phyloP scores from a whole-genome alignment of 768 basidiomycete genomes.

The Naganishia vaughanmartiniae region DNA sequence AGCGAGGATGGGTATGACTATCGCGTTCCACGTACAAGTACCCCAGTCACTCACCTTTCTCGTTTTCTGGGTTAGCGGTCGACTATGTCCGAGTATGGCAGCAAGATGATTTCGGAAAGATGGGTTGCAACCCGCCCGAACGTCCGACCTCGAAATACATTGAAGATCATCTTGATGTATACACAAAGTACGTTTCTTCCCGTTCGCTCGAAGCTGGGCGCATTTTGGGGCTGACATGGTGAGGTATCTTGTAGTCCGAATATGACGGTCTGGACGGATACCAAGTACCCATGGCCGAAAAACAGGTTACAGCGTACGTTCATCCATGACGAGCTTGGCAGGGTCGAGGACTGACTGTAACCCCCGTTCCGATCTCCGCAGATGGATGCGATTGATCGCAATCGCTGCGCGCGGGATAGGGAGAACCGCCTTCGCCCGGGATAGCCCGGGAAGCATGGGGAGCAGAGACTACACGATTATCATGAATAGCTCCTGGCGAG shows the following conservation, averaged over 20 bases:
- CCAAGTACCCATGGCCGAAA: conserved; percentile 68
- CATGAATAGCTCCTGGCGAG: not conserved
- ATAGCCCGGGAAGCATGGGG: too few relatives aligned
- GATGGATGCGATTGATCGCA: conserved; percentile 30
- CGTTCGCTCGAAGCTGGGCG: not conserved
- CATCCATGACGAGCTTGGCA: not conserved
- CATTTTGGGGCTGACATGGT: not conserved
- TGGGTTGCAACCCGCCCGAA: conserved; percentile 75
- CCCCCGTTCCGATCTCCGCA: conserved; percentile 10
- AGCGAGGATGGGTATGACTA: conserved; percentile 20
- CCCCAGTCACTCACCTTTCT: conserved; percentile 63
- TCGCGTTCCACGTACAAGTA: not conserved
- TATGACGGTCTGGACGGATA: conserved; percentile 53
- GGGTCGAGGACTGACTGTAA: not conserved
- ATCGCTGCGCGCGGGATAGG: not conserved
- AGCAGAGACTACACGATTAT: not conserved
- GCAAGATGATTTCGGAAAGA: conserved; percentile 62
- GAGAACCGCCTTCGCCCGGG: not conserved
- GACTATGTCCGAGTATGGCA: conserved; percentile 78
- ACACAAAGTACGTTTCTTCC: conserved; percentile 56
- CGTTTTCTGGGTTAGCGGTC: conserved; percentile 67
- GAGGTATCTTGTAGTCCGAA: conserved; percentile 13
- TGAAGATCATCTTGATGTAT: conserved; percentile 60
- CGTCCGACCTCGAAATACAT: conserved; percentile 78
- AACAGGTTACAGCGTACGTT: conserved; percentile 31